Base-by-base conservation (phyloP, 495 filamentous ascomycete species). In the Tuber borchii region DNA sequence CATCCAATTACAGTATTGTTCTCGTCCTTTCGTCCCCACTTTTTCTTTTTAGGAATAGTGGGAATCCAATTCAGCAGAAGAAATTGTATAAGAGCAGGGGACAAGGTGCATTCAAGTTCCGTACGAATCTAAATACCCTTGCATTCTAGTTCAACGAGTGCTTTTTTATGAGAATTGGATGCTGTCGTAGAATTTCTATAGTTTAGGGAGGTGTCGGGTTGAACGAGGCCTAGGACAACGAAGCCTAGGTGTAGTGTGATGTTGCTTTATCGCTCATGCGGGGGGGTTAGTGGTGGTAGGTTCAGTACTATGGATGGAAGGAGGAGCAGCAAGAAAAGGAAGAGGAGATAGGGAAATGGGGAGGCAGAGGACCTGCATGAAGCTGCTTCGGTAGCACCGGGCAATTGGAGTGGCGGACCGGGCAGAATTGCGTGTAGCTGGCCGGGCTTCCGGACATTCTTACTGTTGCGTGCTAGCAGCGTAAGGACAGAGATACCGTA, bases 401-500 rank as follows among this genome's bases (percentile, higher is more conserved):
- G 61, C 2, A 65, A n/a, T 40, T 76, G 40, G 39, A 19, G 37
- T 26, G 1, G 19, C 2, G 17, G 26, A 65, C 26, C 56, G 56
- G 56, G 56, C 26, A 65, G 56, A 65, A 34, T 65, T 65, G 31
- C 56, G 56, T 65, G 56, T 26, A 65, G 26, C 26, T 65, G 26
- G 56, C 56, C 56, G 26, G n/a, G n/a, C 26, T 61, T n/a, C n/a
- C 26, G 14, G 56, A 0, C 12, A 65, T 44, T 77, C 37, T 71
- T 40, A 34, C 75, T 65, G 70, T 65, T 51, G 73, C 37, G 7
- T 65, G 71, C 74, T 34, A 44, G 45, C 46, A 76, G 68, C 48
- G 20, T 42, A 76, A 45, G 74, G 48, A 40, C 17, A 76, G 74
- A 78, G 75, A 78, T 77, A 71, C 31, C 68, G 44, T 42, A 70